Conservation (phyloP, 2,329 filamentous ascomycete species). For the Colletotrichum simmondsii region DNA sequence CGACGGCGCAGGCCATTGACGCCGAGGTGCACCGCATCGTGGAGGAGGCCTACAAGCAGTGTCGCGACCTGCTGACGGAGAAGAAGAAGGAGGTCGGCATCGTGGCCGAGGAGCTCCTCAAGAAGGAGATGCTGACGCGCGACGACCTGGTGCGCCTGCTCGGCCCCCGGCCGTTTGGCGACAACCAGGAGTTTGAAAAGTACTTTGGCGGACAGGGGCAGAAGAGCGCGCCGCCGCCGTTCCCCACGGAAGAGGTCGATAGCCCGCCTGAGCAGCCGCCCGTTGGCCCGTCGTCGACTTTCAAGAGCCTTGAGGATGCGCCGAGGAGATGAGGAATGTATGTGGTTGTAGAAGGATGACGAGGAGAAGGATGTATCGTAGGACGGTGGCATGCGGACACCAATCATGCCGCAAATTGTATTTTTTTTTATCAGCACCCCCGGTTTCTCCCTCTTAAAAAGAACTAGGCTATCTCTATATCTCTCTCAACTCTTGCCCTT, state of each 20-base stretch:
- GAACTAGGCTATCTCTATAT: background rate
- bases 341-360: background rate
- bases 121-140: conserved; percentile 89
- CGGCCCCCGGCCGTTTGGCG: conserved; percentile 85
- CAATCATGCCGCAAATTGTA: background rate
- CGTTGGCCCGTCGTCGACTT: conserved; percentile 44
- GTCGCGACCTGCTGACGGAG: conserved; percentile 81
- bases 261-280: conserved; percentile 46
- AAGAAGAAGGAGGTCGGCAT: conserved; percentile 91
- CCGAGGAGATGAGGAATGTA: conserved; percentile 37
- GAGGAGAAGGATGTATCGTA: background rate
- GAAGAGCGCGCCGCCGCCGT: conserved; percentile 68
- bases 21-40: conserved; percentile 91
- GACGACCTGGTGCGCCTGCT: conserved; percentile 94
- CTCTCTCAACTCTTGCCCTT: conserved; percentile 31
- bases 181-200: conserved; percentile 90
- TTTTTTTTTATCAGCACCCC: background rate
- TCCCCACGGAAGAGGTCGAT: conserved; percentile 58
- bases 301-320: conserved; percentile 26
- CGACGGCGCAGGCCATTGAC: conserved; percentile 93
- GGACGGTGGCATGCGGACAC: background rate
- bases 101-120: conserved; percentile 91
- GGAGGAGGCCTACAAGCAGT: conserved; percentile 92
- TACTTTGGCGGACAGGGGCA: conserved; percentile 78
- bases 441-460: background rate